A percentile compares a stretch with the other conserved stretches of the same genome.
Evolutionary conservation across 1,284 basidiomycete species (phyloP).

Genomic region (Heliocybe sulcata): DNA sequence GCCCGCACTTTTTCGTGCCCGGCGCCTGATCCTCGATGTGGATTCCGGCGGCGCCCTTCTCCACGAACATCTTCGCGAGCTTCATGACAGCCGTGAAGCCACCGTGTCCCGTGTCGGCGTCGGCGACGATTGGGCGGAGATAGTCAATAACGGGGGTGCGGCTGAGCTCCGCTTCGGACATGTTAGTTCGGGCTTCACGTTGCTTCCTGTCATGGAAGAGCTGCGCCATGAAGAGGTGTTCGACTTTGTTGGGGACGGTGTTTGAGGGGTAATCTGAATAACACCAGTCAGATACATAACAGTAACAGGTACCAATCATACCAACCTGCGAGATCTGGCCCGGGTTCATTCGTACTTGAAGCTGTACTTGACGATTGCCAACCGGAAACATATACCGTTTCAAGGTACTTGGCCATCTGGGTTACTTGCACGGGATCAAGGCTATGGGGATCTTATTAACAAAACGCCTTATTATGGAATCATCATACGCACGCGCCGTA

Average conservation of each 20-base stretch:
- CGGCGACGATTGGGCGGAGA: constrained; percentile 60
- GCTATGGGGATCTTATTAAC: constrained; percentile 29
- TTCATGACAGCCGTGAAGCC: constrained; percentile 62
- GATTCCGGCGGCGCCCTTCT: constrained; percentile 66
- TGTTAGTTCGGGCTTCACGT: constrained; percentile 63
- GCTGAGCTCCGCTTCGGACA: constrained; percentile 72
- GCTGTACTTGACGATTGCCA: constrained; percentile 96
- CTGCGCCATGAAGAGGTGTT: constrained; percentile 84
- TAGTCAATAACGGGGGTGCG: constrained; percentile 58
- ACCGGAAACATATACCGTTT: constrained; percentile 97
- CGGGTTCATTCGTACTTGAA: constrained; percentile 89
- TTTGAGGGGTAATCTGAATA: constrained; percentile 83
- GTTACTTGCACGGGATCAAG: constrained; percentile 96
- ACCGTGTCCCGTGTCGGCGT: constrained; percentile 64
- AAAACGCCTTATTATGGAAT: background rate
- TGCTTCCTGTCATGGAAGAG: constrained; percentile 88
- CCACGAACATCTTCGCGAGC: constrained; percentile 76
- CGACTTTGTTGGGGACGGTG: constrained; percentile 90
- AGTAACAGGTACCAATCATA: constrained; percentile 5
- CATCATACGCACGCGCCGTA: constrained; percentile 86
- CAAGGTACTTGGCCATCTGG: constrained; percentile 98
- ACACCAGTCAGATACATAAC: background rate
- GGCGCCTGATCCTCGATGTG: constrained; percentile 79
- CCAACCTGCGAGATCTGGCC: constrained; percentile 92
- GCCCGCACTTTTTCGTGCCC: constrained; percentile 65